phyloP scores from a whole-genome alignment of 768 basidiomycete species.

The Russula sp. region DNA sequence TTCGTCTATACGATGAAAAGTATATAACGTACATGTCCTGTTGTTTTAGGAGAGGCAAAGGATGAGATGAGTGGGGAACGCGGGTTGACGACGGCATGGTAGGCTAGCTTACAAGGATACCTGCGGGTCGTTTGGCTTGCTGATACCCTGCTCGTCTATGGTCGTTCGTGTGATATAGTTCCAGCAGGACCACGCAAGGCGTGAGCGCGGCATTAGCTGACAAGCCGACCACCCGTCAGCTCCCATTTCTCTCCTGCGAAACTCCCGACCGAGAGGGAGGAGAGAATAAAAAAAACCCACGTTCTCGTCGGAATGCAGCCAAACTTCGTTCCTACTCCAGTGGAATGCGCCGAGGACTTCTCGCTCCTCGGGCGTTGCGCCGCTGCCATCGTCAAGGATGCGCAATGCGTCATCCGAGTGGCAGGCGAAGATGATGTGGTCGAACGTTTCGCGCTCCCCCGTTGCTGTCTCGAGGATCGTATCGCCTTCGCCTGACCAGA shows the following conservation, averaged over 20 bases:
- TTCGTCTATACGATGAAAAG: neutral
- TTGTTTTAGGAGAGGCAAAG: neutral
- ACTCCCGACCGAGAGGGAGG: neutral
- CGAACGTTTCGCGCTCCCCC: slow-evolving; percentile 43
- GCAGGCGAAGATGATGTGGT: slow-evolving; percentile 67
- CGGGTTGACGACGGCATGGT: neutral
- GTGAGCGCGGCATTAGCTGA: slow-evolving; percentile 62
- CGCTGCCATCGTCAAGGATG: slow-evolving; percentile 44
- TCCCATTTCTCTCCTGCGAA: neutral
- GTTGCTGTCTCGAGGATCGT: slow-evolving; percentile 42
- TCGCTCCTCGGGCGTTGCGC: slow-evolving; percentile 45
- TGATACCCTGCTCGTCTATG: slow-evolving; percentile 29
- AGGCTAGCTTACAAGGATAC: neutral
- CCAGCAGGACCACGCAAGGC: slow-evolving; percentile 69
- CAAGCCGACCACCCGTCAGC: neutral
- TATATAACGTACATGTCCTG: slow-evolving; percentile 5
- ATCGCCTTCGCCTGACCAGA: slow-evolving; percentile 25
- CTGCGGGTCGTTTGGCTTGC: slow-evolving; percentile 42
- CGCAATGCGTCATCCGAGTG: slow-evolving; percentile 59
- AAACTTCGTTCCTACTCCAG: slow-evolving; percentile 62
- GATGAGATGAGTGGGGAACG: neutral
- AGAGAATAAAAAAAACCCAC: slow-evolving; percentile 33
- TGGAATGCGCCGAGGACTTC: slow-evolving; percentile 48
- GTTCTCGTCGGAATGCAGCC: slow-evolving; percentile 55
- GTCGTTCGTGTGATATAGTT: slow-evolving; percentile 60